These are phyloP conservation scores for Bondarzewia mesenterica DNA, from an alignment of 1,284 basidiomycete species.

Conservation along the genomic window DNA sequence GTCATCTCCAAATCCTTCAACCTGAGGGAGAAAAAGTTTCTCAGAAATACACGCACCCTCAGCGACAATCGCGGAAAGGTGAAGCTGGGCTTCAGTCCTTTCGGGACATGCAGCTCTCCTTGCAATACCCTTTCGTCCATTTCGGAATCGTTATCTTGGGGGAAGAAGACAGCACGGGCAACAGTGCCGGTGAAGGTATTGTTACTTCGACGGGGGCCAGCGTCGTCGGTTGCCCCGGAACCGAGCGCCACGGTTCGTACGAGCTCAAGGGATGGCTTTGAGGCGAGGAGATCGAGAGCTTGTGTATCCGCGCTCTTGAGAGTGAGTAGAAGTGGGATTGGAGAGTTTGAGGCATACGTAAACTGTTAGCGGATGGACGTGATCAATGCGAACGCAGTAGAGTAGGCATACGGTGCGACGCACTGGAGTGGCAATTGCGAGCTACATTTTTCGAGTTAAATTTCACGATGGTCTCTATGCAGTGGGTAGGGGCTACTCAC, in stretches of 20 bases:
- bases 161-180: slow-evolving; percentile 43
- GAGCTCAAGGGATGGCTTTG: slow-evolving; percentile 25
- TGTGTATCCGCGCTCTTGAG: slow-evolving; percentile 36
- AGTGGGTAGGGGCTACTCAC: slow-evolving; percentile 31
- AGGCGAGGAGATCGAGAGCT: slow-evolving; percentile 40
- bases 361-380: too few relatives aligned
- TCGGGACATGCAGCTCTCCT: slow-evolving; percentile 45
- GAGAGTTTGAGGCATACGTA: slow-evolving; percentile 38
- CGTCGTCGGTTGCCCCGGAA: slow-evolving; percentile 34
- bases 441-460: slow-evolving; percentile 22
- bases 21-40: slow-evolving; percentile 1
- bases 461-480: neutral
- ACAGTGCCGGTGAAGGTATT: slow-evolving; percentile 36
- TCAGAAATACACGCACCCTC: slow-evolving; percentile 27
- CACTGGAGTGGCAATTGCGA: slow-evolving; percentile 49
- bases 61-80: slow-evolving; percentile 44
- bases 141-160: slow-evolving; percentile 23
- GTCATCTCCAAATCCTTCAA: neutral
- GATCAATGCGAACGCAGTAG: too few relatives aligned
- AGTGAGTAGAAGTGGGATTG: slow-evolving; percentile 40
- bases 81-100: slow-evolving; percentile 41
- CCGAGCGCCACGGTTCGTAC: slow-evolving; percentile 34
- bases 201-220: slow-evolving; percentile 31
- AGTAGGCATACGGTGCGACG: too few relatives aligned
- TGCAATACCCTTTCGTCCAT: slow-evolving; percentile 19